Percentiles rank a stretch among this genome's conserved stretches.
Evolutionary conservation across 2,329 filamentous ascomycete species (phyloP).

Genomic region (Claviceps africana): DNA sequence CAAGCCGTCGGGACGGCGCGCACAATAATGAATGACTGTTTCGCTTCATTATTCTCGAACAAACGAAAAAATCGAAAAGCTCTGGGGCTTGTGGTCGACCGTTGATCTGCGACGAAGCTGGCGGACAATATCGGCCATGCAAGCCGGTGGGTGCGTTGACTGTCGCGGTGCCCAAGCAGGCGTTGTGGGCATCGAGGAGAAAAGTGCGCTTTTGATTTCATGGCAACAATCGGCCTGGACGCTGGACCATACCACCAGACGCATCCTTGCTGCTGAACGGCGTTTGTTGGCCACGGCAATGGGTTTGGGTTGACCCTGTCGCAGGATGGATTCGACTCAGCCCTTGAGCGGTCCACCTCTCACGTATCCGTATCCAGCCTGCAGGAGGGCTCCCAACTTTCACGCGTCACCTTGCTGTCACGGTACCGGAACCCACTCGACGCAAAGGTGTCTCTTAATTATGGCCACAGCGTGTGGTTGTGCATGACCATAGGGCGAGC

Average conservation of each 20-base stretch:
- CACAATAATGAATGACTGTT: not conserved
- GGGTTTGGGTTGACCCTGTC: slow-evolving; percentile 1
- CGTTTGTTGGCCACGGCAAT: slow-evolving; percentile 1
- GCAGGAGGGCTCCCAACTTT: slow-evolving; percentile 4
- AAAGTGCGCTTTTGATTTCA: not conserved
- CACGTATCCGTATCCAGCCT: slow-evolving; percentile 1
- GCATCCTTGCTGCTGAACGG: not conserved
- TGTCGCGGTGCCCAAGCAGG: not conserved
- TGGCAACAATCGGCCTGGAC: not conserved
- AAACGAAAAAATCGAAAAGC: not conserved
- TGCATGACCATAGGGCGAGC: slow-evolving; percentile 1
- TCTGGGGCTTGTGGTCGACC: not conserved
- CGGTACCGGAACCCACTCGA: not conserved
- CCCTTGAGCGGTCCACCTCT: slow-evolving; percentile 5
- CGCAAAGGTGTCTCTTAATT: not conserved
- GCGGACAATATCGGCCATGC: not conserved
- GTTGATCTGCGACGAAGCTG: not conserved
- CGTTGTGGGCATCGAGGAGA: not conserved
- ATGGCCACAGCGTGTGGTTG: not conserved
- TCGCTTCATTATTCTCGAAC: not conserved
- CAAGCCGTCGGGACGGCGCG: slow-evolving; percentile 9
- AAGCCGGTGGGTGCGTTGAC: not conserved
- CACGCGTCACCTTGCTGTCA: slow-evolving; percentile 5
- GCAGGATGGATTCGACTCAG: not conserved
- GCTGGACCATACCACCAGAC: not conserved